phyloP scores from a whole-genome alignment of 768 basidiomycete genomes.

The Serpula lacrymans region DNA sequence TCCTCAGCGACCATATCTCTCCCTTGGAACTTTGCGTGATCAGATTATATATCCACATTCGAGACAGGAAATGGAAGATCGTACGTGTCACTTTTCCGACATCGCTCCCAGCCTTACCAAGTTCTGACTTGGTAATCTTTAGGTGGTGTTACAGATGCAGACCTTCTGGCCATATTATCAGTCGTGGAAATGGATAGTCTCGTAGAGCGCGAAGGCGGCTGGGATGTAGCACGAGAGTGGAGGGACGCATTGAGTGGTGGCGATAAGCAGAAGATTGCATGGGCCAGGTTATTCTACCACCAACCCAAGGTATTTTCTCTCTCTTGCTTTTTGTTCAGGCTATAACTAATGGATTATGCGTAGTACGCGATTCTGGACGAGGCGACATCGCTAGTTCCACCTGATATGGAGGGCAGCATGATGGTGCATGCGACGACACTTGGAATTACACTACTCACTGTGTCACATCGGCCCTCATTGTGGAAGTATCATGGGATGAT shows the following conservation, averaged over 20 bases:
- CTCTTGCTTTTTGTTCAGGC: not conserved
- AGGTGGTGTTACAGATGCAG: conserved; percentile 73
- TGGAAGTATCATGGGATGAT: conserved; percentile 93
- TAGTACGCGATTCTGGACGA: conserved; percentile 97
- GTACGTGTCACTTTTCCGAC: conserved; percentile 39
- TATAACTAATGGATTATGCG: conserved; percentile 6
- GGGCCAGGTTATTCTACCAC: conserved; percentile 96
- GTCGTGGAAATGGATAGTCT: conserved; percentile 83
- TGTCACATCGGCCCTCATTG: conserved; percentile 90
- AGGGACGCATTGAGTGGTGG: conserved; percentile 90
- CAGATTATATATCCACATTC: conserved; percentile 96
- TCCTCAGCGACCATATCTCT: conserved; percentile 95
- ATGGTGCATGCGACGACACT: conserved; percentile 87
- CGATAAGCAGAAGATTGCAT: conserved; percentile 96
- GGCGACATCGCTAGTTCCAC: conserved; percentile 91
- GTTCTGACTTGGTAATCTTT: conserved; percentile 8
- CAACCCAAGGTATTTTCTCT: conserved; percentile 65
- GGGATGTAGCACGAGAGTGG: conserved; percentile 90
- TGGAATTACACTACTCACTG: conserved; percentile 90
- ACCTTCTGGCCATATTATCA: conserved; percentile 67
- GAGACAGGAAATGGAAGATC: conserved; percentile 69
- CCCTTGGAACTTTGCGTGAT: conserved; percentile 88
- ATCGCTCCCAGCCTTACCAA: not conserved
- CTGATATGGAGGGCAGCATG: conserved; percentile 91
- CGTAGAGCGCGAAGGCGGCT: conserved; percentile 95